Evolutionary conservation across 805 yeast species (phyloP).

Genomic region (Lachancea mirantina): DNA sequence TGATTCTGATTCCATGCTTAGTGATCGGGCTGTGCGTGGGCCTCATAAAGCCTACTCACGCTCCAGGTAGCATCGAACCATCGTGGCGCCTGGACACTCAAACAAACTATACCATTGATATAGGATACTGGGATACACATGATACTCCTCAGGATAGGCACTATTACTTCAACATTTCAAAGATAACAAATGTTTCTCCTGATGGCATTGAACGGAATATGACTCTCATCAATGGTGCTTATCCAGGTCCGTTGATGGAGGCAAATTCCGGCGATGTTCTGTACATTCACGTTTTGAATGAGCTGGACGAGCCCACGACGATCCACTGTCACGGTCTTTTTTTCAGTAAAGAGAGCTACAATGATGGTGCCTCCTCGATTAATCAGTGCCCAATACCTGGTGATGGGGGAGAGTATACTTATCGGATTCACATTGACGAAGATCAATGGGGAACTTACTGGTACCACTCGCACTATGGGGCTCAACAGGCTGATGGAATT

Average conservation of each 20-base stretch:
- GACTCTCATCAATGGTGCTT: conserved; percentile 32
- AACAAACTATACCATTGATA: conserved; percentile 19
- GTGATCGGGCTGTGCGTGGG: conserved; percentile 1
- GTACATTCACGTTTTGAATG: conserved; percentile 36
- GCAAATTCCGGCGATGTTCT: conserved; percentile 41
- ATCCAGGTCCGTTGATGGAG: conserved; percentile 47
- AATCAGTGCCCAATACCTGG: conserved; percentile 45
- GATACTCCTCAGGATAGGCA: conserved; percentile 18
- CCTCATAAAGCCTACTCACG: background rate
- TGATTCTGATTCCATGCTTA: conserved; percentile 1
- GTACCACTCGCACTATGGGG: conserved; percentile 49
- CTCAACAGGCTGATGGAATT: conserved; percentile 44
- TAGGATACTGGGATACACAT: conserved; percentile 17
- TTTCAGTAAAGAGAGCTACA: conserved; percentile 36
- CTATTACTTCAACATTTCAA: conserved; percentile 19
- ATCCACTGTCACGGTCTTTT: conserved; percentile 50
- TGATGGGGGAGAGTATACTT: conserved; percentile 33
- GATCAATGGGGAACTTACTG: conserved; percentile 45
- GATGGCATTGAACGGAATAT: conserved; percentile 30
- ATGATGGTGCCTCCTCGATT: conserved; percentile 46
- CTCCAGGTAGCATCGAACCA: background rate
- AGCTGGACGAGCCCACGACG: conserved; percentile 34
- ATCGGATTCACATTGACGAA: conserved; percentile 34
- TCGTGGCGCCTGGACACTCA: conserved; percentile 26
- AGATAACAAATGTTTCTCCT: conserved; percentile 20